These are phyloP conservation scores for Aspergillus sp. DNA, from an alignment of 2,329 filamentous ascomycete species.

Conservation along the genomic window DNA sequence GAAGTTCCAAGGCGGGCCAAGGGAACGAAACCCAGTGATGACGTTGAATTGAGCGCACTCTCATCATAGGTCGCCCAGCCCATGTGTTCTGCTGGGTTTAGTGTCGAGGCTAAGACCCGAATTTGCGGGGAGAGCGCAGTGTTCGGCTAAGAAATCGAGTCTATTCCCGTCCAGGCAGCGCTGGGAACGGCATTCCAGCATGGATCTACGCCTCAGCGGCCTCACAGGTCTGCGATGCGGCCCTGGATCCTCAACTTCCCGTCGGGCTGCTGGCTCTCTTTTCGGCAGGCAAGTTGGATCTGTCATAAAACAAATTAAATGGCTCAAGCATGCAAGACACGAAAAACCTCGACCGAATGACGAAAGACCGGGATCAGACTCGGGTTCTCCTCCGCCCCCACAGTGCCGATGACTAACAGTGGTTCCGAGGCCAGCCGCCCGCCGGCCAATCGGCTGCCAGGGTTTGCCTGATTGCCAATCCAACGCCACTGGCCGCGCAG, in stretches of 20 bases:
- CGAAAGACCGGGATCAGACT: conserved; percentile 17
- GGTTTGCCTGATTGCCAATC: conserved; percentile 18
- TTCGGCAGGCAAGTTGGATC: neutral
- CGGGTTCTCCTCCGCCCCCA: conserved; percentile 14
- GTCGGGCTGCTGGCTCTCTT: neutral
- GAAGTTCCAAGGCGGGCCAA: conserved; percentile 13
- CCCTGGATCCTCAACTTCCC: too few species aligned
- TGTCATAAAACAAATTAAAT: neutral
- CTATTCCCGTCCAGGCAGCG: conserved; percentile 15
- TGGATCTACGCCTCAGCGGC: conserved; percentile 2
- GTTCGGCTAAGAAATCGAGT: conserved; percentile 12
- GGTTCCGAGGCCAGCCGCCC: conserved; percentile 18
- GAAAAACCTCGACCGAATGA: conserved; percentile 16
- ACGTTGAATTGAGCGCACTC: conserved; percentile 21
- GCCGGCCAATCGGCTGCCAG: conserved; percentile 25
- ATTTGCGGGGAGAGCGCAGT: conserved; percentile 17
- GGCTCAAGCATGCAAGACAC: neutral
- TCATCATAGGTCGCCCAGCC: neutral
- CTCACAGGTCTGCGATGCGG: conserved; percentile 3
- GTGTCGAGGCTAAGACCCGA: conserved; percentile 12
- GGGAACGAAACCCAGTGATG: conserved; percentile 18
- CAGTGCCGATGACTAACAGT: conserved; percentile 3
- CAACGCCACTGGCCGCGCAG: conserved; percentile 22
- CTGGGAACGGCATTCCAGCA: neutral
- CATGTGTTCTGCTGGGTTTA: conserved; percentile 5